A percentile compares a stretch with the other conserved stretches of the same genome.
Evolutionary conservation across 1,139 yeast genomes (phyloP).

Genomic region (Hemisphaericaspora lyxosophila): DNA sequence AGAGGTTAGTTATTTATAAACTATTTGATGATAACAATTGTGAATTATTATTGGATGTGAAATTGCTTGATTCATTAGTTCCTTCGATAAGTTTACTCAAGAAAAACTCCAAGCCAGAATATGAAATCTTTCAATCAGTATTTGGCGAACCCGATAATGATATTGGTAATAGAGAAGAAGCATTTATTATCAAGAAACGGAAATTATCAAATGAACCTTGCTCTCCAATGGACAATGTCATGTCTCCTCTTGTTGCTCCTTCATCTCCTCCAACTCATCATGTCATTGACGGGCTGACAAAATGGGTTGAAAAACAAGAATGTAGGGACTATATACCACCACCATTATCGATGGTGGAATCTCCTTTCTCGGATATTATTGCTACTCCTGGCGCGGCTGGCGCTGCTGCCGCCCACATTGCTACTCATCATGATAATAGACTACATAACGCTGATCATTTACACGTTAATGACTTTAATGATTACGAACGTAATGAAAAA

Average conservation of each 20-base stretch:
- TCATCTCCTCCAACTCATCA: constrained; percentile 3
- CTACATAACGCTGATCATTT: neutral
- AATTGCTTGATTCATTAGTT: constrained; percentile 13
- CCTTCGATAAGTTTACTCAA: constrained; percentile 13
- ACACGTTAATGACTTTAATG: neutral
- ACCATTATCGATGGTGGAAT: too few relatives aligned
- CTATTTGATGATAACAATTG: constrained; percentile 22
- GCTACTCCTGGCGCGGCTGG: neutral
- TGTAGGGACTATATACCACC: neutral
- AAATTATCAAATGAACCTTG: constrained; percentile 3
- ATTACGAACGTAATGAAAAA: constrained; percentile 2
- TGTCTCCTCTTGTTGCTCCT: neutral
- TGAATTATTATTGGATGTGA: constrained; percentile 15
- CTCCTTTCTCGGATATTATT: neutral
- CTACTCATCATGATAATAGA: neutral
- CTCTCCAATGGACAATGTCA: too few relatives aligned
- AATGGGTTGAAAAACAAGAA: neutral
- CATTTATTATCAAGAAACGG: constrained; percentile 5
- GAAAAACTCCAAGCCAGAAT: constrained; percentile 4
- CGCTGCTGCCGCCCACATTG: neutral
- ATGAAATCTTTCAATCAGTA: constrained; percentile 8
- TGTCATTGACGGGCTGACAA: neutral
- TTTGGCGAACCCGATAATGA: constrained; percentile 8
- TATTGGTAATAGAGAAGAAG: neutral
- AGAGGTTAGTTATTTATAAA: constrained; percentile 24